Evolutionary conservation across 2,329 filamentous ascomycete genomes (phyloP).

Genomic region (Capronia coronata): DNA sequence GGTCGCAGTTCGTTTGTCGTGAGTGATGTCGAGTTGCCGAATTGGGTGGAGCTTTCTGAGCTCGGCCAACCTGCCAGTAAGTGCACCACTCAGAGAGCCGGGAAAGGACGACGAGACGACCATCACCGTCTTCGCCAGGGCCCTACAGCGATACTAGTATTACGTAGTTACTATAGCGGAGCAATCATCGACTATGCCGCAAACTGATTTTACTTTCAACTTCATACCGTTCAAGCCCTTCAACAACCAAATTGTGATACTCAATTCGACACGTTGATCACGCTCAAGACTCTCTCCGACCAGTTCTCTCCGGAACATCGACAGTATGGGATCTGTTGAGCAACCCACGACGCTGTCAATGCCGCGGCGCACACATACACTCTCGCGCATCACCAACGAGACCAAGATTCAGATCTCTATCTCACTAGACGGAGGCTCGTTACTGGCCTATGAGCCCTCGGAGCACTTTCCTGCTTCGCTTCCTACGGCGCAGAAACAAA

Average conservation of each 20-base stretch:
- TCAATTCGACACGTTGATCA: too few relatives aligned
- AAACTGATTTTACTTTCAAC: background rate
- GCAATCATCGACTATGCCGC: background rate
- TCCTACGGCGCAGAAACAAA: slow-evolving; percentile 31
- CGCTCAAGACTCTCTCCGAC: too few relatives aligned
- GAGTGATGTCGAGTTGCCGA: slow-evolving; percentile 12
- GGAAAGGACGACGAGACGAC: background rate
- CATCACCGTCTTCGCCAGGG: background rate
- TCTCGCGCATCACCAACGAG: slow-evolving; percentile 92
- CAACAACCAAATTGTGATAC: too few relatives aligned
- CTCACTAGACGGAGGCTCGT: slow-evolving; percentile 78
- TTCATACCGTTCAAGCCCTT: background rate
- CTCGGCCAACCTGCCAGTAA: slow-evolving; percentile 13
- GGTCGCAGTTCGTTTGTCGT: slow-evolving; percentile 4
- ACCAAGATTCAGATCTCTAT: slow-evolving; percentile 92
- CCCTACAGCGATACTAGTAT: too few relatives aligned
- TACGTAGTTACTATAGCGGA: background rate
- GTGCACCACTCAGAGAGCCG: background rate
- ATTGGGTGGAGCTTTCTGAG: slow-evolving; percentile 13
- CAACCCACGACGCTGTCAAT: slow-evolving; percentile 5
- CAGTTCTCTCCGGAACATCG: background rate
- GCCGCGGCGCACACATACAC: slow-evolving; percentile 64
- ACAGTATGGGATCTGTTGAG: slow-evolving; percentile 24
- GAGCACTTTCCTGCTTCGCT: slow-evolving; percentile 22
- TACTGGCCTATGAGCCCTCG: slow-evolving; percentile 24